Evolutionary conservation across 805 yeast species (phyloP), one percentile per base, ranked within the genome.

Genomic region (Suhomyces sp.): DNA sequence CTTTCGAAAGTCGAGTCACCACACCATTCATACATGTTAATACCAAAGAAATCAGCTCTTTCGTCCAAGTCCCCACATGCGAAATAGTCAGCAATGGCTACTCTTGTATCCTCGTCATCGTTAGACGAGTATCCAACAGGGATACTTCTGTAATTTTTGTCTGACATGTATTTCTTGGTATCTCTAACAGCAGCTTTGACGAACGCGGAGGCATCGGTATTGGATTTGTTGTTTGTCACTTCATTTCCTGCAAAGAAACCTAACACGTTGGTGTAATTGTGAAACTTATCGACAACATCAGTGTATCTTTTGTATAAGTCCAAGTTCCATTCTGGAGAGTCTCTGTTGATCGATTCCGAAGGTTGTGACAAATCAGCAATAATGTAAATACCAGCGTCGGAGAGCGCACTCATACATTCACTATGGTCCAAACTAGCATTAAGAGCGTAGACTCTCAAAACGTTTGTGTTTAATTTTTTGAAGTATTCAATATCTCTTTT

Each of bases 221-320:
- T 92, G 46, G 90, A 74, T 43, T 71, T 73, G 64, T 89, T 90
- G 71, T 92, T 93, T 54, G 93, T 83, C 49, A 94, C 98, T 79
- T 93, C 99, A 72, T 94, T 94, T 55, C 98, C 99, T 25, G 98
- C 98, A 72, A 93, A 92, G 80, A 89, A 92, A 2, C 98, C 99
- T 57, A 93, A 77, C 17, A 89, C 81, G 71, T 93, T 93, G 46
- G 85, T 72, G 73, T 92, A 93, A 60, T 80, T 76, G 53, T 84
- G 82, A 75, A 94, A 82, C 59, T 80, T 73, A 69, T 94, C 97
- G 52, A 94, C 83, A 33, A 93, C 97, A 24, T 78, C 71, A 46
- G 87, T 84, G 76, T 93, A 93, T 67, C 97, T 82, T 53, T 82
- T 73, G 72, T 81, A 87, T 50, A 90, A 77, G 25, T 77, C 82